These are phyloP conservation scores for Macrocybe gigantea DNA, from an alignment of 768 basidiomycete genomes.

Conservation along the genomic window DNA sequence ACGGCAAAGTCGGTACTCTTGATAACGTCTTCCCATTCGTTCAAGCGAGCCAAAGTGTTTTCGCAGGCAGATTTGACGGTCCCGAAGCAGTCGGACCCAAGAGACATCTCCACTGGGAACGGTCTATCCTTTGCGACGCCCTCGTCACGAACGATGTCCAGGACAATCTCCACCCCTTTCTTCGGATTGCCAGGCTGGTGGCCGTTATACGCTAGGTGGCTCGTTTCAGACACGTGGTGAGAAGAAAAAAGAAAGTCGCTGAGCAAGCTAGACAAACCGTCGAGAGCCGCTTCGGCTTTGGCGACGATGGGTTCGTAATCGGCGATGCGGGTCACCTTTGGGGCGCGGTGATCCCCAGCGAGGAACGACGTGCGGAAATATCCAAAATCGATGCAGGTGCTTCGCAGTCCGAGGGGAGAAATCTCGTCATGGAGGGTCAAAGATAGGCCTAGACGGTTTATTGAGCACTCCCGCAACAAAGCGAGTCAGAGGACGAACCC, in stretches of 20 bases:
- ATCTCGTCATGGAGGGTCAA: slow-evolving; percentile 29
- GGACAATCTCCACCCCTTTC: slow-evolving; percentile 18
- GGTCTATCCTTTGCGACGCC: slow-evolving; percentile 30
- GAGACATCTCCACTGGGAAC: slow-evolving; percentile 30
- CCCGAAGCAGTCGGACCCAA: slow-evolving; percentile 11
- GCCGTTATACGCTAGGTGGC: slow-evolving; percentile 7
- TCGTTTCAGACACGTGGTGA: background rate
- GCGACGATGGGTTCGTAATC: slow-evolving; percentile 22
- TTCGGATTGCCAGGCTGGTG: slow-evolving; percentile 16
- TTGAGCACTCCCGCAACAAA: background rate
- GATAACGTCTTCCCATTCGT: slow-evolving; percentile 18
- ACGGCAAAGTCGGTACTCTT: slow-evolving; percentile 8
- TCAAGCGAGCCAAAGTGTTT: slow-evolving; percentile 8
- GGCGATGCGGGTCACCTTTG: slow-evolving; percentile 20
- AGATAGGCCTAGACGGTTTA: slow-evolving; percentile 18
- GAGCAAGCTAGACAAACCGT: slow-evolving; percentile 12
- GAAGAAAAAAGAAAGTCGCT: background rate
- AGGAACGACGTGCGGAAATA: slow-evolving; percentile 31
- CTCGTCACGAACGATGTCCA: slow-evolving; percentile 32
- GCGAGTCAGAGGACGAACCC: slow-evolving; percentile 9
- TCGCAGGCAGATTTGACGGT: slow-evolving; percentile 5
- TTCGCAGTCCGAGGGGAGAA: slow-evolving; percentile 29
- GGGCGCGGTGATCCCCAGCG: slow-evolving; percentile 15
- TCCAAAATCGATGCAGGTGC: slow-evolving; percentile 29
- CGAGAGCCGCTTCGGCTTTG: slow-evolving; percentile 13